These are phyloP conservation scores for Neospermospora avenae DNA, from an alignment of 2,329 filamentous ascomycete genomes.

Conservation along the genomic window DNA sequence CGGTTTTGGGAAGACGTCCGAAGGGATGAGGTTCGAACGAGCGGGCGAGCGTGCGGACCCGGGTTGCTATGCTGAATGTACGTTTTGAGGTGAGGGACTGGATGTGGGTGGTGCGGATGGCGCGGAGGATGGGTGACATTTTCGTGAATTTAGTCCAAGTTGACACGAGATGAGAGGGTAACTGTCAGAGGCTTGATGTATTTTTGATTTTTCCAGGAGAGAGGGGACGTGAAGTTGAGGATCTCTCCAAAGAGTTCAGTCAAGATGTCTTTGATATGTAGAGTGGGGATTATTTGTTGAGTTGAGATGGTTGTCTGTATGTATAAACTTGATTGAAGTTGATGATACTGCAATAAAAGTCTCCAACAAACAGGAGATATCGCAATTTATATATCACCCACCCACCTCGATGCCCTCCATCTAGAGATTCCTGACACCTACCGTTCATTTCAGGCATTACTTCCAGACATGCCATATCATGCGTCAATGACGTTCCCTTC, in stretches of 20 bases:
- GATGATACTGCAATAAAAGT: neutral
- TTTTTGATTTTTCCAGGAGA: neutral
- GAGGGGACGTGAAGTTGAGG: neutral
- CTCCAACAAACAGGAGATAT: neutral
- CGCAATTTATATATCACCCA: neutral
- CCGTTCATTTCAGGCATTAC: neutral
- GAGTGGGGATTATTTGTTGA: neutral
- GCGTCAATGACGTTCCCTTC: neutral
- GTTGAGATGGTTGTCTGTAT: neutral
- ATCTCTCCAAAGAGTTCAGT: neutral
- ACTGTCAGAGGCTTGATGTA: neutral
- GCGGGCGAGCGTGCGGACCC: constrained; percentile 16
- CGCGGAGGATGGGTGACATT: constrained; percentile 11
- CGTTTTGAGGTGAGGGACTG: constrained; percentile 10
- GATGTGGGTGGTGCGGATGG: too few species aligned
- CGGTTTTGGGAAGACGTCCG: constrained; percentile 18
- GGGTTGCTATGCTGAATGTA: constrained; percentile 17
- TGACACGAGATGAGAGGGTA: constrained; percentile 5
- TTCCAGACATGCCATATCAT: neutral
- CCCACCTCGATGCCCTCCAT: too few species aligned
- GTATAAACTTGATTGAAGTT: neutral
- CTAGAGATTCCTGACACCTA: too few species aligned
- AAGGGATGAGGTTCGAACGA: constrained; percentile 24
- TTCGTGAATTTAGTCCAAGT: neutral
- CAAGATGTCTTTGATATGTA: neutral